Evolutionary conservation across 139 green algal species (phyloP).

Genomic region (Mychonastes homosphaera): DNA sequence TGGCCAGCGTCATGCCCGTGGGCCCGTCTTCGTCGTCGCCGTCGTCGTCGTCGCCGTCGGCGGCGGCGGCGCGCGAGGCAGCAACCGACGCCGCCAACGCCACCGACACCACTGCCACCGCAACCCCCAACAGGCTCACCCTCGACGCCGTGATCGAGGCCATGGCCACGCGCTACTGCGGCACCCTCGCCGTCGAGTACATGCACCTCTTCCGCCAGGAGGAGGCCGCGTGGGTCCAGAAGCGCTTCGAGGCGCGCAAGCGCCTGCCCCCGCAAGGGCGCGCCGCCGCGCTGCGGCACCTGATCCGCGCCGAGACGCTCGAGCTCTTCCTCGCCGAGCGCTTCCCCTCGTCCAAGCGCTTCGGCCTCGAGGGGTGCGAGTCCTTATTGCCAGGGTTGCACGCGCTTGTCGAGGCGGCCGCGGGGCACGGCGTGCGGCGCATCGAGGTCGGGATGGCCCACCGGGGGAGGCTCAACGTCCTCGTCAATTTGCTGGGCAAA

Average conservation of each 20-base stretch:
- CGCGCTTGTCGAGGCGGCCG: slow-evolving; percentile 22
- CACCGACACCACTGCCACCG: no score
- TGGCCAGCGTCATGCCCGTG: no score
- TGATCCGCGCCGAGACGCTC: slow-evolving; percentile 31
- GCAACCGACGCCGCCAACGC: no score
- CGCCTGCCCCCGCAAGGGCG: neutral
- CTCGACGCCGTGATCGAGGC: slow-evolving; percentile 24
- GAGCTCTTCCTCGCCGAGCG: slow-evolving; percentile 44
- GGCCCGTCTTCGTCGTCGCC: no score
- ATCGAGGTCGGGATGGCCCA: slow-evolving; percentile 46
- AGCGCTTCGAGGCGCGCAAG: slow-evolving; percentile 18
- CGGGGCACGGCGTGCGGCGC: slow-evolving; percentile 22
- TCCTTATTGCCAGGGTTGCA: slow-evolving; percentile 39
- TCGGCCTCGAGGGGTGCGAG: slow-evolving; percentile 58
- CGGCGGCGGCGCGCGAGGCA: no score
- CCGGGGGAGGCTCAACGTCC: slow-evolving; percentile 55
- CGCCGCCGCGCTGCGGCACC: slow-evolving; percentile 14
- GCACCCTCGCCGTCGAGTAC: slow-evolving; percentile 33
- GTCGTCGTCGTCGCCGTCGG: no score
- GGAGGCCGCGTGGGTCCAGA: slow-evolving; percentile 23
- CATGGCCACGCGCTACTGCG: slow-evolving; percentile 33
- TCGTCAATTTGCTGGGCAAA: slow-evolving; percentile 56
- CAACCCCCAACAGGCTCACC: slow-evolving; percentile 6
- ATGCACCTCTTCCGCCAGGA: slow-evolving; percentile 34
- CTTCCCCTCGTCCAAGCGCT: slow-evolving; percentile 51